These are phyloP conservation scores for Hyphopichia buzzinii DNA, from an alignment of 1,139 yeast genomes.

Conservation along the genomic window DNA sequence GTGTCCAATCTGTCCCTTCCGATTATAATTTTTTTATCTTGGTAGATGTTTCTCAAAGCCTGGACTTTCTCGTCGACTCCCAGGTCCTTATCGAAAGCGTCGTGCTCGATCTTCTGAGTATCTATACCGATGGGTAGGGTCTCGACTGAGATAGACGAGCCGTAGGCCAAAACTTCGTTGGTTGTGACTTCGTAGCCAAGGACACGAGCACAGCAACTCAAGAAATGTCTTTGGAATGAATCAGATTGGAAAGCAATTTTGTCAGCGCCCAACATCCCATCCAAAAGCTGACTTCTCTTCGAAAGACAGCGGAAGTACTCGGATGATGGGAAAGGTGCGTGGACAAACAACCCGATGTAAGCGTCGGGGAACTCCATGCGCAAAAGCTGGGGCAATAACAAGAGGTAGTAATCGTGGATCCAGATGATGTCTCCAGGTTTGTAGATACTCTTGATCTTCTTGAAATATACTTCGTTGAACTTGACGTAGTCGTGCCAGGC, in stretches of 20 bases:
- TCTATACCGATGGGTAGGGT: slow-evolving; percentile 88
- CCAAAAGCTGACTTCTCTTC: slow-evolving; percentile 75
- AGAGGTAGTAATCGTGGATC: slow-evolving; percentile 90
- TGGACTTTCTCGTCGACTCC: slow-evolving; percentile 36
- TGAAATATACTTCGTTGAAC: slow-evolving; percentile 87
- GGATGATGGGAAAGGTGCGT: slow-evolving; percentile 93
- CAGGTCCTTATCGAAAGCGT: slow-evolving; percentile 38
- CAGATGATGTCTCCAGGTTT: slow-evolving; percentile 90
- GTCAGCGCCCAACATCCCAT: slow-evolving; percentile 90
- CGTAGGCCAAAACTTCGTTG: slow-evolving; percentile 67
- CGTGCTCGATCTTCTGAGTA: slow-evolving; percentile 58
- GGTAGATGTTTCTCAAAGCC: slow-evolving; percentile 64
- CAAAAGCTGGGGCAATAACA: slow-evolving; percentile 81
- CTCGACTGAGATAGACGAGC: slow-evolving; percentile 69
- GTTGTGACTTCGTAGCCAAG: slow-evolving; percentile 67
- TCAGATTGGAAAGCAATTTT: slow-evolving; percentile 82
- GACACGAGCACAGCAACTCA: slow-evolving; percentile 82
- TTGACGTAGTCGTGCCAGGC: slow-evolving; percentile 93
- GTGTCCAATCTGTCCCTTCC: slow-evolving; percentile 82
- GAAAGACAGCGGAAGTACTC: slow-evolving; percentile 90
- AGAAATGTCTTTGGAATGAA: slow-evolving; percentile 85
- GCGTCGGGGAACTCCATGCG: slow-evolving; percentile 82
- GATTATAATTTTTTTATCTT: slow-evolving; percentile 71
- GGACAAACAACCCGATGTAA: slow-evolving; percentile 77
- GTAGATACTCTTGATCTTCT: slow-evolving; percentile 69